Evolutionary conservation across 495 filamentous ascomycete species (phyloP).

Genomic region (Daldinia vernicosa): DNA sequence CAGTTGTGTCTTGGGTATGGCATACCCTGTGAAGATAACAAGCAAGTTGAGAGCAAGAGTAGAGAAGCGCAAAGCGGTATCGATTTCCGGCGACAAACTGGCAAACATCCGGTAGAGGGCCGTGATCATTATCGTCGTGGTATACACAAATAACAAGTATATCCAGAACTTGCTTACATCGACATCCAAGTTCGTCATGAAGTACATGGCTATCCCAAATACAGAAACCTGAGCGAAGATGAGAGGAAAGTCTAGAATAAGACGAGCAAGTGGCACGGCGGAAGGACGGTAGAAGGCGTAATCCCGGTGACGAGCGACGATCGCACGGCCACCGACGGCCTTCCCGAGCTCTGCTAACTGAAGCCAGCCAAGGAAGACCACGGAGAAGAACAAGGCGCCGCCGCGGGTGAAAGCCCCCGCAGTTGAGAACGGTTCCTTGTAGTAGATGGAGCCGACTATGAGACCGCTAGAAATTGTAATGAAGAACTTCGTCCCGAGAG

Average conservation of each 20-base stretch:
- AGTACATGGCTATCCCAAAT: slow-evolving; percentile 74
- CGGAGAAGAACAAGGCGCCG: slow-evolving; percentile 76
- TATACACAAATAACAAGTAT: slow-evolving; percentile 75
- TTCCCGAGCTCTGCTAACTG: slow-evolving; percentile 76
- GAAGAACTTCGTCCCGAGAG: slow-evolving; percentile 79
- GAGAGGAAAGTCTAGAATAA: slow-evolving; percentile 74
- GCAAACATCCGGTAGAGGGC: slow-evolving; percentile 81
- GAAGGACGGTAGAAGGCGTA: slow-evolving; percentile 85
- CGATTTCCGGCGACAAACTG: slow-evolving; percentile 72
- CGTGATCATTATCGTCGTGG: slow-evolving; percentile 72
- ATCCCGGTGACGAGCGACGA: slow-evolving; percentile 50
- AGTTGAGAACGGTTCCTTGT: slow-evolving; percentile 69
- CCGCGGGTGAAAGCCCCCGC: slow-evolving; percentile 73
- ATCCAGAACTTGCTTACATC: slow-evolving; percentile 77
- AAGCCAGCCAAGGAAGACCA: slow-evolving; percentile 78
- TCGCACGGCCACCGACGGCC: slow-evolving; percentile 53
- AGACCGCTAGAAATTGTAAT: slow-evolving; percentile 79
- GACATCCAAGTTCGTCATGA: slow-evolving; percentile 71
- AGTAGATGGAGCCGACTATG: slow-evolving; percentile 79
- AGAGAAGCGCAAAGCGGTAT: slow-evolving; percentile 76
- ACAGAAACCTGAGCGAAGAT: slow-evolving; percentile 69
- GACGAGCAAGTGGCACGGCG: slow-evolving; percentile 72
- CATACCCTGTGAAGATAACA: slow-evolving; percentile 65
- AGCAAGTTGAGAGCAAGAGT: slow-evolving; percentile 73
- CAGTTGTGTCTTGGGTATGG: slow-evolving; percentile 52